Percentiles rank a stretch among this genome's conserved stretches.
These are phyloP conservation scores for Phytophthora sp. DNA, from an alignment of 352 stramenopile genomes.

Conservation along the genomic window DNA sequence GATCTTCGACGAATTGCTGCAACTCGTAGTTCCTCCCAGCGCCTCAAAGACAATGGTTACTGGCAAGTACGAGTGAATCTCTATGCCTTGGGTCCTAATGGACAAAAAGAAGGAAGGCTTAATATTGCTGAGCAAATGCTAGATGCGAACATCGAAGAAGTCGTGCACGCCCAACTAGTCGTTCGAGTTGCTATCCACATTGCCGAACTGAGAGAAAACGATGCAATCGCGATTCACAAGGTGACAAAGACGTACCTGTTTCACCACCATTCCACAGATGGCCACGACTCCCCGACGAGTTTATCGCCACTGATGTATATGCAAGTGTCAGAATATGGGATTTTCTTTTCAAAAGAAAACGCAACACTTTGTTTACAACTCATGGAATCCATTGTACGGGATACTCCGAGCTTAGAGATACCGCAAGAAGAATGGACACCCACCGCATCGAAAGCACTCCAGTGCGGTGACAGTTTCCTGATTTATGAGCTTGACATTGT, in stretches of 20 bases:
- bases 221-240: constrained; percentile 3
- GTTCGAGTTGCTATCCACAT: constrained; percentile 16
- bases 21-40: not conserved
- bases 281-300: not conserved
- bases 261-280: constrained; percentile 31
- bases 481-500: constrained; percentile 33
- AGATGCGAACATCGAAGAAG: constrained; percentile 11
- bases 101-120: constrained; percentile 1
- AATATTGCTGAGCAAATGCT: constrained; percentile 18
- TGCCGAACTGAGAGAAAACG: constrained; percentile 2
- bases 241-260: constrained; percentile 51
- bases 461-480: constrained; percentile 24
- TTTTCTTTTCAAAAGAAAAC: constrained; percentile 44
- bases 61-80: constrained; percentile 10
- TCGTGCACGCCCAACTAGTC: not conserved
- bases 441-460: constrained; percentile 20
- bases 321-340: constrained; percentile 33
- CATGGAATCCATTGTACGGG: not conserved
- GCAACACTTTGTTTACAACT: constrained; percentile 15
- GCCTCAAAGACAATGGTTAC: not conserved
- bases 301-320: constrained; percentile 25
- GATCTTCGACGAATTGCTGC: constrained; percentile 37
- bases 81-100: constrained; percentile 4
- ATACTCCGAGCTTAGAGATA: not conserved
- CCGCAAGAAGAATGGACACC: constrained; percentile 32